Base-by-base conservation (phyloP, 306 rosid genomes). In the Lagenaria siceraria region DNA sequence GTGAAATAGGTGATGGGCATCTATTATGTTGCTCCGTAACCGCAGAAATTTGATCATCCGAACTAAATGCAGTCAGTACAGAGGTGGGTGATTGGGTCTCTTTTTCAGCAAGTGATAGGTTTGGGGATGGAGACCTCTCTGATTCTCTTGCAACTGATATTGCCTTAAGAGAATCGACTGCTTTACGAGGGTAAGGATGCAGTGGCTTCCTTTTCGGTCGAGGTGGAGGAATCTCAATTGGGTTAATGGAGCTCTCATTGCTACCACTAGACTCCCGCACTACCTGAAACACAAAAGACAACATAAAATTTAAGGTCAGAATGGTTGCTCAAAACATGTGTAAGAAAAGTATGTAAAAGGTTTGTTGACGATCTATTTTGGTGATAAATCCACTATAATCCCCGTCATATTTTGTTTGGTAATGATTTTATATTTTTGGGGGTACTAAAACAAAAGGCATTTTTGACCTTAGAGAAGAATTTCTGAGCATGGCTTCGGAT, bases 401-500 rank as follows among this genome's bases (percentile, higher is more conserved):
- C 21, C 13, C 27, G 13, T 40, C 10, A 36, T n/a, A 36, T 36
- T 9, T 10, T 4, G 77, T 73, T 64, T 43, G 60, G 21, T 25
- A 72, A 72, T 51, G 25, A 27, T 70, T 25, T 17, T 24, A 51
- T 70, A 40, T 40, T 72, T 14, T 72, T 18, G 14, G 35, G 22
- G 36, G 46, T 22, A 71, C 79, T 73, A 40, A 78, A 80, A 33
- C 61, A n/a, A 27, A 51, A 42, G 58, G 84, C 35, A 54, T 52
- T 40, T 72, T 72, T 22, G 48, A 95, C 98, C 98, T 95, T 95
- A 84, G 97, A 89, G 87, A 95, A 95, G 87, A 95, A 95, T 85
- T 95, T 95, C 80, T 95, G 99, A 79, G 99, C 99, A 88, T 95
- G 99, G 83, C 97, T 95, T 83, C 99, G 93, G 81, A 95, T 95